A percentile compares a stretch with the other conserved stretches of the same genome.
Conservation (phyloP, 352 stramenopile genomes). For the Discostella stelligera region DNA sequence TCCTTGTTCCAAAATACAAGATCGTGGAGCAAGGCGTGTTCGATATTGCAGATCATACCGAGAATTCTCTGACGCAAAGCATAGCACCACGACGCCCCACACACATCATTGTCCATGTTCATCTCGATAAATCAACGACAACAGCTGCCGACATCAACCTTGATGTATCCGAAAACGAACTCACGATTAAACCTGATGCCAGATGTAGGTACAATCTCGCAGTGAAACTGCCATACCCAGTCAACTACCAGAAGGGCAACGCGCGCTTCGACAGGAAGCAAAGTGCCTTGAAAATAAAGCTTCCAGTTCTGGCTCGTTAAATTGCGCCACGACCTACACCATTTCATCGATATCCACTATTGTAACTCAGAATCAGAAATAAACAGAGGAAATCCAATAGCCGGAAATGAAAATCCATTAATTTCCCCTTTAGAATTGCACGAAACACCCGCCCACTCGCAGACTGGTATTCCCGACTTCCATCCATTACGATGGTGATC, state of each 20-base stretch:
- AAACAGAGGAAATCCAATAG: constrained; percentile 5
- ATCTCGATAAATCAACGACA: constrained; percentile 23
- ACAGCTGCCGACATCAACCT: constrained; percentile 30
- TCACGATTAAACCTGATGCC: constrained; percentile 20
- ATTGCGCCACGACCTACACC: too few relatives aligned
- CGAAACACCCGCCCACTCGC: constrained; percentile 33
- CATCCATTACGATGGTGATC: constrained; percentile 22
- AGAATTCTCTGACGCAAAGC: background rate
- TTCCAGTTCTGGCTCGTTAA: constrained; percentile 17
- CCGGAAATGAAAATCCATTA: constrained; percentile 23
- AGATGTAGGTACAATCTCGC: constrained; percentile 22
- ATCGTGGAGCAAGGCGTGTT: constrained; percentile 43
- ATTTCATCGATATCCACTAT: too few relatives aligned
- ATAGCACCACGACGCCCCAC: constrained; percentile 20
- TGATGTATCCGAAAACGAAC: constrained; percentile 38
- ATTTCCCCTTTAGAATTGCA: constrained; percentile 30
- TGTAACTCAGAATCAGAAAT: too few relatives aligned
- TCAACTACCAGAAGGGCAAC: constrained; percentile 27
- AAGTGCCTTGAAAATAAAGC: constrained; percentile 18
- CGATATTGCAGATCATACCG: constrained; percentile 39
- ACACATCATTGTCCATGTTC: constrained; percentile 28
- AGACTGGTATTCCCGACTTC: constrained; percentile 25
- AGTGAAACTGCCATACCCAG: constrained; percentile 27
- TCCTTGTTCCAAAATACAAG: constrained; percentile 43
- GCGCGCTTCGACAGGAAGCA: constrained; percentile 42